These are phyloP conservation scores for Parmales sp. DNA, from an alignment of 108 stramenopile species.

Conservation along the genomic window DNA sequence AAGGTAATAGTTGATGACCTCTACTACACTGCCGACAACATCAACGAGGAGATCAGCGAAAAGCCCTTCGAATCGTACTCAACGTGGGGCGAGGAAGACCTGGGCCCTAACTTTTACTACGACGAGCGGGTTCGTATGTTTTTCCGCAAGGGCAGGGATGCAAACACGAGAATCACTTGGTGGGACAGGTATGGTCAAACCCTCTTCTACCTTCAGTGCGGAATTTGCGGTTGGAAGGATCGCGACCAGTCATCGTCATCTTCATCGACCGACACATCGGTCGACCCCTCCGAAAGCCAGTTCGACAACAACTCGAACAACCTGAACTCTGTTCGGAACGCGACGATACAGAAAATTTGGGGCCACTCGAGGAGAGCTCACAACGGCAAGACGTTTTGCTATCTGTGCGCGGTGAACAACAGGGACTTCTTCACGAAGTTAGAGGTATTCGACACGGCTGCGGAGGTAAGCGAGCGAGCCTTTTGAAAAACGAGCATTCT, in stretches of 20 bases:
- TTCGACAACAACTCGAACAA: conserved; percentile 15
- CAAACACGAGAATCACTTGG: conserved; percentile 44
- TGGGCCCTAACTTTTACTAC: conserved; percentile 34
- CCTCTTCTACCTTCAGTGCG: conserved; percentile 5
- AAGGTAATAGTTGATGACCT: conserved; percentile 60
- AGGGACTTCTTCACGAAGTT: conserved; percentile 64
- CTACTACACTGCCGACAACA: too few species aligned
- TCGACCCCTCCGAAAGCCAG: conserved; percentile 6
- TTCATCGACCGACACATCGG: not conserved
- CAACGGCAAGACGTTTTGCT: conserved; percentile 57
- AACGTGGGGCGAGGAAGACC: conserved; percentile 58
- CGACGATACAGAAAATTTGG: conserved; percentile 40
- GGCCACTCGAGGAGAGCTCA: conserved; percentile 51
- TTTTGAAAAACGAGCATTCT: conserved; percentile 52
- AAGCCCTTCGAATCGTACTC: conserved; percentile 45
- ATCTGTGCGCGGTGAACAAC: conserved; percentile 65
- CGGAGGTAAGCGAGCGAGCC: too few species aligned
- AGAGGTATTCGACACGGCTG: conserved; percentile 45
- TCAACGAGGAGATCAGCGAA: too few species aligned
- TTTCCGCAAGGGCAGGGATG: conserved; percentile 43
- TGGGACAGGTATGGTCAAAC: conserved; percentile 47
- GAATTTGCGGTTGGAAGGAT: not conserved
- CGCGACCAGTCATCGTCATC: not conserved
- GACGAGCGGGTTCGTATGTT: conserved; percentile 67
- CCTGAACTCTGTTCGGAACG: conserved; percentile 6